Conservation (phyloP, 345 rosid genomes). For the Sonneratia caseolaris region DNA sequence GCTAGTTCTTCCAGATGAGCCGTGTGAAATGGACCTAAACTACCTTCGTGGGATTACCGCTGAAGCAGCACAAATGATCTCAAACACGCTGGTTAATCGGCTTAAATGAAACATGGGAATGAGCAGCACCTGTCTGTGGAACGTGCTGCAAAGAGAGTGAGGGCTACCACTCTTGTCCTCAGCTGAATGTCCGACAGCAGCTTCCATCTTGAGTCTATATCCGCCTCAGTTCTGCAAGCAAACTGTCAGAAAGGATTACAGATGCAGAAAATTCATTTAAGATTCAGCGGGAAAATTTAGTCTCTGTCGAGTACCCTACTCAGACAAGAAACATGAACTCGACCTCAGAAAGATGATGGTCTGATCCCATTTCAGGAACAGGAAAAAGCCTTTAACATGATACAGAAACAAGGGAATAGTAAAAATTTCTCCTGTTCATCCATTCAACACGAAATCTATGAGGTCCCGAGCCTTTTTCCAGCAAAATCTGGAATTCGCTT, state of each 20-base stretch:
- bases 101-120: background rate
- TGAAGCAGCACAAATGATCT: background rate
- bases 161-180: conserved; percentile 29
- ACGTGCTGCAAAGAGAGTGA: conserved; percentile 18
- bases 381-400: background rate
- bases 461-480: background rate
- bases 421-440: background rate
- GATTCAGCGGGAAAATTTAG: background rate
- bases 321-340: background rate
- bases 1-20: background rate
- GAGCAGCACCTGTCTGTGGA: conserved; percentile 22
- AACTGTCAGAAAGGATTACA: conserved; percentile 19
- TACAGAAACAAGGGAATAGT: background rate
- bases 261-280: background rate
- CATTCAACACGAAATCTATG: background rate
- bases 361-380: background rate
- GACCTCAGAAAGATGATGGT: background rate
- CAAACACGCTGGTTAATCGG: background rate
- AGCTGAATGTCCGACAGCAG: conserved; percentile 28
- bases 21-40: background rate
- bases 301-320: background rate
- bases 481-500: background rate
- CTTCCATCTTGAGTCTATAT: conserved; percentile 36
- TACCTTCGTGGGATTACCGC: background rate
- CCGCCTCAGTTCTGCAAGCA: conserved; percentile 35